Conservation (phyloP, 2,329 filamentous ascomycete genomes). For the Hysterium pulicare region DNA sequence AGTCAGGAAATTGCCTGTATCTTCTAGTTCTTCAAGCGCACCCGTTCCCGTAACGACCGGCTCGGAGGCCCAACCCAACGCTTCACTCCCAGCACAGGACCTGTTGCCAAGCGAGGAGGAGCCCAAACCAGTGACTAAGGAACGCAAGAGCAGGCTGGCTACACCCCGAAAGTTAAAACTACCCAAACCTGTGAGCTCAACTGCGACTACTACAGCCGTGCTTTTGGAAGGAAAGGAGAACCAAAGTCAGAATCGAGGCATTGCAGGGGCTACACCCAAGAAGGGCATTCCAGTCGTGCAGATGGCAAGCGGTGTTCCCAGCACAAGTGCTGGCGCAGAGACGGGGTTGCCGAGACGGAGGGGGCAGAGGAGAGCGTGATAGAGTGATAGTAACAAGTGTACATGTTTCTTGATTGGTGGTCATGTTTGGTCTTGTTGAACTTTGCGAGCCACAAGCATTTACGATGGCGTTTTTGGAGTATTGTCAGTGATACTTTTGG, state of each 20-base stretch:
- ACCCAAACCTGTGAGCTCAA: conserved; percentile 14
- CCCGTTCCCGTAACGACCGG: conserved; percentile 11
- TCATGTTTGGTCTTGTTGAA: no score
- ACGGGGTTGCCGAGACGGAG: conserved; percentile 29
- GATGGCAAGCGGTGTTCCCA: conserved; percentile 2
- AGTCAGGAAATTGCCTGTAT: conserved; percentile 20
- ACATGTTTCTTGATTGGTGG: no score
- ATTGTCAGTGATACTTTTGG: no score
- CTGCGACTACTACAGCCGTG: conserved; percentile 6
- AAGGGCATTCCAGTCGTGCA: conserved; percentile 21
- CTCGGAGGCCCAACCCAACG: conserved; percentile 11
- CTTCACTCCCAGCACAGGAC: conserved; percentile 4
- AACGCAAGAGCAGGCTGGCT: conserved; percentile 32
- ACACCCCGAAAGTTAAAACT: conserved; percentile 34
- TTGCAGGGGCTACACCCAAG: conserved; percentile 24
- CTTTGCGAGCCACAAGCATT: no score
- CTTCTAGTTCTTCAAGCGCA: conserved; percentile 8
- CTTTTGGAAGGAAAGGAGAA: conserved; percentile 25
- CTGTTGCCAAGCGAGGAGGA: no score
- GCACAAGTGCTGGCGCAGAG: no score
- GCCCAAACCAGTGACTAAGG: conserved; percentile 9
- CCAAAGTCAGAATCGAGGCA: conserved; percentile 9
- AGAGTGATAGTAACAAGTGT: not conserved
- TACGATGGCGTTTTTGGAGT: no score
- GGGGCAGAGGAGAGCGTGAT: conserved; percentile 13